Base-by-base conservation (phyloP, 176 grass and related monocot genomes). In the Sorghum bicolor region DNA sequence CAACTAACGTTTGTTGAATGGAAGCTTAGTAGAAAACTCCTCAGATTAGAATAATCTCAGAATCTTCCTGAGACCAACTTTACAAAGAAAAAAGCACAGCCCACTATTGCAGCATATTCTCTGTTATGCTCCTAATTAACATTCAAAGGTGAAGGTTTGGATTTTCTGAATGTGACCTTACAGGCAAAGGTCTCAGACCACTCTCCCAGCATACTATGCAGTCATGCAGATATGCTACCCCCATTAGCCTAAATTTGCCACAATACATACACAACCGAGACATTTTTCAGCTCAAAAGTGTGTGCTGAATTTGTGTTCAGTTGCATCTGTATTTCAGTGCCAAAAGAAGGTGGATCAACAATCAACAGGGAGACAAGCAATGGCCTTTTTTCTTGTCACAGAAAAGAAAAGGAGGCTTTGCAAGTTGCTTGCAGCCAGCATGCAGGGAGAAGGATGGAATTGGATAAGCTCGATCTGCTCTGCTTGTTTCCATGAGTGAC, bases 21-120 rank as follows among this genome's bases (percentile, higher is more conserved):
- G 71, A 50, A 81, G 39, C 25, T 85, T 80, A 53, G 47, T 52
- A 50, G 25, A 85, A 85, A 85, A 81, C 62, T 26, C 52, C 41
- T 81, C 10, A 53, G 39, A 62, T 41, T 81, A 77, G 38, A 75
- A 89, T 81, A 89, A 70, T 71, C 25, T 53, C 20, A 64, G 64
- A 85, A 89, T 89, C 87, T 77, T 85, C 87, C 14, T 55, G 53
- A 86, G 72, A 1, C 53, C 39, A 24, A 48, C 33, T 72, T 89
- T 77, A 61, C 37, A 88, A 28, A 33, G 15, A 72, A 77, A 89
- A 82, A 72, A 15, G 64, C 26, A 44, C 22, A 82, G 20, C 4
- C 41, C 78, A 89, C 72, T 65, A 72, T 66, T 64, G 74, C 52
- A 85, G 88, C 83, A 89, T 82, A 86, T 89, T 86, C 87, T 75